Base-by-base conservation (phyloP, 176 grass and related monocot genomes). In the Aegilops bicornis region DNA sequence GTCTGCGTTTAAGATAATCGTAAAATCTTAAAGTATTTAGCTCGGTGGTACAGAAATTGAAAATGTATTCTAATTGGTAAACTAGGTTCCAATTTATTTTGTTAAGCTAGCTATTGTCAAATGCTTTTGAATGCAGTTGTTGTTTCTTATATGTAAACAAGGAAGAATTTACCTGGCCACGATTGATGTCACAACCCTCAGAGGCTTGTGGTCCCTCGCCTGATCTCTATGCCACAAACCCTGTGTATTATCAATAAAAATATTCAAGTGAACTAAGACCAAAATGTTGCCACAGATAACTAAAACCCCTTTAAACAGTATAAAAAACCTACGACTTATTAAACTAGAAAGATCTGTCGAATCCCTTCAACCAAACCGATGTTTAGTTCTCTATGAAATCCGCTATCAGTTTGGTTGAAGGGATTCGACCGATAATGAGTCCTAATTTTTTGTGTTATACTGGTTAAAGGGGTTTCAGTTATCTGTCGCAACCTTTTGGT, bases 151-250 rank as follows among this genome's bases (percentile, higher is more conserved):
- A 58, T 67, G 75, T 65, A 84, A 80, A 83, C 25, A 78, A 79
- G 22, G 24, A 71, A 71, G 70, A 82, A 54, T 87, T 69, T 83
- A 95, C 96, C 88, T 91, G 88, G 72, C 69, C 84, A 79, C 82
- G 58, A 65, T 60, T 76, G 75, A 87, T 43, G 74, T 56, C 76
- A 61, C 82, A 83, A 45, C 48, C 22, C 76, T 88, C 40, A 33
- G 65, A 78, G 84, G 69, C 45, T 62, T 91, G 85, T 37, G 86
- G 31, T 62, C 17, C 79, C 50, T 80, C 78, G 61, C 61, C 83
- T 84, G 82, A 79, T 87, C 68, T 20, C 63, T 75, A 78, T 61
- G 45, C n/a, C 69, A 89, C 43, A 52, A 81, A 80, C 1, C 19
- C 29, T 47, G 14, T 24, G 25, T 33, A 42, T 66, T 68, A 58